Evolutionary conservation across 179 eudicot genomes (phyloP), one percentile per base, ranked within the genome.

Genomic region (Beta corolliflora): DNA sequence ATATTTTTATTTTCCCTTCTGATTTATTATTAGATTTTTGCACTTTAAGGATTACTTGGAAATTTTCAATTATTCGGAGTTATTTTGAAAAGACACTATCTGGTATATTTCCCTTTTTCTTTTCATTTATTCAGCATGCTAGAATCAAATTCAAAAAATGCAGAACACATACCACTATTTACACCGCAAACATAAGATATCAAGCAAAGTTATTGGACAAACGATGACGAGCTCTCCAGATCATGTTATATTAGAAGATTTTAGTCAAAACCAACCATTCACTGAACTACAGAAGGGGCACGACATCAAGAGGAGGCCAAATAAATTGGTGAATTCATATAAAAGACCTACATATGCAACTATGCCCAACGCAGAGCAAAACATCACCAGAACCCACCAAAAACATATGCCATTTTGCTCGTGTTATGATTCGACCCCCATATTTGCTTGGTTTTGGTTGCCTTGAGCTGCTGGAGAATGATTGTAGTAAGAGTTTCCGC

Each of bases 401-500:
- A 80, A 69, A 60, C 15, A 45, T 15, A 46, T 9, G 3, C 61
- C 31, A 45, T 31, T 69, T 61, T 78, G 52, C n/a, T 44, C 50
- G 41, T 23, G 60, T 81, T 73, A 81, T 1, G 84, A 82, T 70
- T 73, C 86, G 18, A 84, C 58, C 46, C 86, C 86, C 29, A 87
- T 78, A 46, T 88, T 84, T 63, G 82, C 88, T 46, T 79, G 83
- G 59, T 82, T 44, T 72, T 82, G 44, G 70, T 81, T 79, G 13
- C 83, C 87, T 72, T 84, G 85, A 79, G 53, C 88, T 18, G 65
- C 86, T 14, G 89, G 67, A 11, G 84, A 72, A 64, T 88, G 78
- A 76, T 87, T 54, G 85, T 80, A 65, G 79, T 91, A 79, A 41
- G 84, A 55, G 85, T 84, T 83, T n/a, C 88, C 90, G 60, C 89